Evolutionary conservation across 2,329 filamentous ascomycete species (phyloP).

Genomic region (Alternaria longipes): DNA sequence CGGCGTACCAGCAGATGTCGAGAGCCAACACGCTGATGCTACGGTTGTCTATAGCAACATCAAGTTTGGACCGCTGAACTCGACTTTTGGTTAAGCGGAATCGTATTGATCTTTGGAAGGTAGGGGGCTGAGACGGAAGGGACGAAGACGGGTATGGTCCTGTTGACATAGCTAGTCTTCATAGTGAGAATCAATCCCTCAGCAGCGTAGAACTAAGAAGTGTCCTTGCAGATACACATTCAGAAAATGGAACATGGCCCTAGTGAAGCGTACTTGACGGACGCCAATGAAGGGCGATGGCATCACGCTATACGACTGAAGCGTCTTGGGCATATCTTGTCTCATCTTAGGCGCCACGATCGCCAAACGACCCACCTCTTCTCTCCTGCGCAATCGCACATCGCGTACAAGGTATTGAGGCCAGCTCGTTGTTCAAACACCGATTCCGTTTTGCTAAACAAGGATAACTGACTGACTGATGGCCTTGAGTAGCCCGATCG

Average conservation of each 20-base stretch:
- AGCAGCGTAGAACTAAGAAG: not conserved
- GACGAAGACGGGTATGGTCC: not conserved
- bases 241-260: not conserved
- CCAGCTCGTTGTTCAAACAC: no score
- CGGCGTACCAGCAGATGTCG: slow-evolving; percentile 44
- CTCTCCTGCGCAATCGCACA: no score
- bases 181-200: not conserved
- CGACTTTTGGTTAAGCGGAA: slow-evolving; percentile 32
- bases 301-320: no score
- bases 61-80: slow-evolving; percentile 43
- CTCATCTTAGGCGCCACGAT: no score
- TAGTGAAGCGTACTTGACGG: not conserved
- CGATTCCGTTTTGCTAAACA: no score
- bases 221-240: not conserved
- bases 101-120: not conserved
- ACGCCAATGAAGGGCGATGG: no score
- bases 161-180: not conserved
- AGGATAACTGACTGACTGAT: no score
- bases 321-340: no score
- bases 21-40: slow-evolving; percentile 30
- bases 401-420: no score
- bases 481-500: no score
- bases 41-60: slow-evolving; percentile 42
- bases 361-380: no score
- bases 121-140: not conserved